These are phyloP conservation scores for Mangifera indica DNA, from an alignment of 345 rosid genomes.

Conservation along the genomic window DNA sequence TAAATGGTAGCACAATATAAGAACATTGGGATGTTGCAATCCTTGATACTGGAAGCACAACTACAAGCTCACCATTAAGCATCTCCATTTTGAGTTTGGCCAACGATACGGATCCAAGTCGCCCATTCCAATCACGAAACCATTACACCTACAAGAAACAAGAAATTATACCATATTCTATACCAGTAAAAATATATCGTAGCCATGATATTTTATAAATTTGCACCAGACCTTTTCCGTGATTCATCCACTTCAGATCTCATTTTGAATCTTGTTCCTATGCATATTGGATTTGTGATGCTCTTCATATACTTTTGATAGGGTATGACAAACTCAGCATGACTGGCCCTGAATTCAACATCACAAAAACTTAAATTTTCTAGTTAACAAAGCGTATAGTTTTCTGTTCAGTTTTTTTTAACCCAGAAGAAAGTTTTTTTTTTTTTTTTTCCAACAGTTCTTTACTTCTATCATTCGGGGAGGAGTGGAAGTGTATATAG, in stretches of 20 bases:
- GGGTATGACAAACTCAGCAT: constrained; percentile 79
- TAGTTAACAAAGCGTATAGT: neutral
- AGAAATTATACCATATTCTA: neutral
- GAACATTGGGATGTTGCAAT: neutral
- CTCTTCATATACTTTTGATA: constrained; percentile 68
- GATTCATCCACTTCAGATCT: constrained; percentile 78
- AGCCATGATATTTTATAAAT: neutral
- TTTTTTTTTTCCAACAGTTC: too few species aligned
- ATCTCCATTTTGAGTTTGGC: constrained; percentile 95
- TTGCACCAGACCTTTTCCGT: constrained; percentile 57
- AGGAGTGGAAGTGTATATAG: neutral
- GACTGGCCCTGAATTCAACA: constrained; percentile 66
- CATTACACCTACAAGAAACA: constrained; percentile 54
- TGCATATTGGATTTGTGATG: constrained; percentile 49
- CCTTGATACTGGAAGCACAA: neutral
- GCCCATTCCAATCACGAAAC: constrained; percentile 68
- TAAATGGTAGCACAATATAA: neutral
- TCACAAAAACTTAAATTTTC: constrained; percentile 2
- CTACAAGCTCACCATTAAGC: constrained; percentile 63
- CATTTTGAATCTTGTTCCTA: constrained; percentile 80
- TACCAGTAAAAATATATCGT: neutral
- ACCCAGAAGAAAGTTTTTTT: too few species aligned
- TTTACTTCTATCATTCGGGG: too few species aligned
- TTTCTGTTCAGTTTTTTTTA: too few species aligned
- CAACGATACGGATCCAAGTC: constrained; percentile 80